phyloP scores from a whole-genome alignment of 2,329 filamentous ascomycete species.

The Trichoderma sp. region DNA sequence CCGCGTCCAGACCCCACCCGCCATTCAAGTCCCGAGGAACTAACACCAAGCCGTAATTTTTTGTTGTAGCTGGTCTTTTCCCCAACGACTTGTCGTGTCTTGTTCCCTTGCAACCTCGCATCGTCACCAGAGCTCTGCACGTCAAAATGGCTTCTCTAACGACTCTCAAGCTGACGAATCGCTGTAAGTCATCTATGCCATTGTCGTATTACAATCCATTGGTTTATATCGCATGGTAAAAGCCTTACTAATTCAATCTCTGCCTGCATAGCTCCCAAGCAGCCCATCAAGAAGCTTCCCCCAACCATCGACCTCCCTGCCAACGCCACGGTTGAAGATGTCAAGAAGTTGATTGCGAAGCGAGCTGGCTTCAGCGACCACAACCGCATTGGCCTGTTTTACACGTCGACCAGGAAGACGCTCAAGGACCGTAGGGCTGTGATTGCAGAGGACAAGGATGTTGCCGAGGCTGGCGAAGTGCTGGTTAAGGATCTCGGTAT shows the following conservation, averaged over 20 bases:
- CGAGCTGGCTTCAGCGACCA: slow-evolving; percentile 51
- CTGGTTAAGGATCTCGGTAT: slow-evolving; percentile 92
- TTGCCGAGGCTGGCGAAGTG: slow-evolving; percentile 55
- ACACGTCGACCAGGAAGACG: slow-evolving; percentile 60
- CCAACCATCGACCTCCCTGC: slow-evolving; percentile 47
- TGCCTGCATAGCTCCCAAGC: slow-evolving; percentile 41
- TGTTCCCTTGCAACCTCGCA: neutral
- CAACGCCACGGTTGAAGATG: slow-evolving; percentile 58
- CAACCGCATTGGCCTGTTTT: slow-evolving; percentile 62
- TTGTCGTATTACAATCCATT: neutral
- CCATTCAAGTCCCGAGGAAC: neutral
- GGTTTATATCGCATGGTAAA: neutral
- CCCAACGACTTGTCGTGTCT: neutral
- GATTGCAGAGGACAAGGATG: slow-evolving; percentile 47
- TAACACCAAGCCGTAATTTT: neutral
- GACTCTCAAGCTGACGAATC: slow-evolving; percentile 26
- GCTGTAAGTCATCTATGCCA: slow-evolving; percentile 21
- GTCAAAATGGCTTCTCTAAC: slow-evolving; percentile 18
- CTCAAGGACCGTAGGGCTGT: slow-evolving; percentile 60
- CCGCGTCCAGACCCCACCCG: neutral
- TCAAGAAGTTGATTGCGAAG: slow-evolving; percentile 56
- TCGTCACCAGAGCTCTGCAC: neutral
- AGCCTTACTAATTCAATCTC: neutral
- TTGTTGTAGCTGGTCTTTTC: neutral
- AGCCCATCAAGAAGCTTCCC: slow-evolving; percentile 56